Evolutionary conservation across 495 filamentous ascomycete genomes (phyloP), one percentile per base, ranked within the genome.

Genomic region (Lasiosphaeria ovina): DNA sequence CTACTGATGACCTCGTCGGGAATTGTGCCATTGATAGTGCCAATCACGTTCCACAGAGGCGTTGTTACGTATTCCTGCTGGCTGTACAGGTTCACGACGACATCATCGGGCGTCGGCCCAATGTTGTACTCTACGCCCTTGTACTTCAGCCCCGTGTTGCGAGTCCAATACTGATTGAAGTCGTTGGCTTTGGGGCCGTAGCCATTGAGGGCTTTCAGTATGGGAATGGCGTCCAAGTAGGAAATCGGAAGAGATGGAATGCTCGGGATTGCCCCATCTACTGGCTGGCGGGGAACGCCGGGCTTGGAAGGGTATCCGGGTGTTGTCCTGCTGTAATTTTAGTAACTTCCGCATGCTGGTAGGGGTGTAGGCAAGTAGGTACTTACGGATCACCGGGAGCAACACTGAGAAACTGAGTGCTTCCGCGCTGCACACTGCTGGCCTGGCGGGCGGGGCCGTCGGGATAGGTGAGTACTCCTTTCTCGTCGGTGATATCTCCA

Each of bases 221-320:
- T 80, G 0, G 94, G 94, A 3, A 97, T 69, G 0, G 87, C 92
- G 61, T 98, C 94, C 5, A 75, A 67, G 70, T 95, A 98, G 0
- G 94, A 98, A 38, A 98, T 88, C 2, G 94, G 94, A 9, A 97
- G 74, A 0, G 95, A 98, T 0, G 94, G 94, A 55, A 98, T 97
- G 31, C 83, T 86, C 0, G 94, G 91, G 51, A 90, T 91, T 3
- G 81, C 77, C 24, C 76, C 70, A 31, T 89, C 77, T 6, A 87
- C 85, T 49, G 91, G 86, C 64, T 86, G 77, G 17, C 94, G 86
- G n/a, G 89, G 88, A 9, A 81, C 90, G 32, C 89, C 95, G 8
- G 93, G 94, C 70, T 93, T 92, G 0, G 93, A 97, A 42, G 94
- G 90, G 66, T 94, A 97, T 33, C 95, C 95, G 17, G 92, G 91